phyloP scores from a whole-genome alignment of 2,329 filamentous ascomycete genomes.

The Claviceps sp. region DNA sequence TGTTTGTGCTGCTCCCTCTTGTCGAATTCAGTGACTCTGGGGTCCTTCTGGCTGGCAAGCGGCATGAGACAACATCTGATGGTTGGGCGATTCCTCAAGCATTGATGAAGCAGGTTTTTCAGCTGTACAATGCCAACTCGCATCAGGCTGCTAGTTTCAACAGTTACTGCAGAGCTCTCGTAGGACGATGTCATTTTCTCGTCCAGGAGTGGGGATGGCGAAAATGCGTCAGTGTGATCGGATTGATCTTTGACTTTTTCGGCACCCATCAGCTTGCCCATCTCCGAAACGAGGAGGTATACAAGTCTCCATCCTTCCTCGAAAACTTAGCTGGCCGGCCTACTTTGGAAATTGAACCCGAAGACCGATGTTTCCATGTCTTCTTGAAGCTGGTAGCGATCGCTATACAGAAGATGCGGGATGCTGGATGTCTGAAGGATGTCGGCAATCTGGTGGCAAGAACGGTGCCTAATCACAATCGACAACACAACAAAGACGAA shows the following conservation, averaged over 20 bases:
- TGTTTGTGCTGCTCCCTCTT: conserved; percentile 49
- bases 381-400: conserved; percentile 51
- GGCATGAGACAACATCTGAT: conserved; percentile 24
- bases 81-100: conserved; percentile 49
- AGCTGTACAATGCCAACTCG: conserved; percentile 41
- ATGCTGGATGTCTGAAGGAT: conserved; percentile 37
- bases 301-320: conserved; percentile 46
- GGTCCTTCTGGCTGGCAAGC: conserved; percentile 24
- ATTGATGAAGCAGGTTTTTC: conserved; percentile 42
- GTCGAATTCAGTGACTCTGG: conserved; percentile 45
- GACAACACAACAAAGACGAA: conserved; percentile 51
- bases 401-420: conserved; percentile 37
- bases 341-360: conserved; percentile 34
- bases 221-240: conserved; percentile 42
- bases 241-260: conserved; percentile 55
- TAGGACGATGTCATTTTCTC: conserved; percentile 49
- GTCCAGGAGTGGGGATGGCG: conserved; percentile 55
- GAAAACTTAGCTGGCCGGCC: conserved; percentile 37
- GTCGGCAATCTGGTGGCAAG: conserved; percentile 48
- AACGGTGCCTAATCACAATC: conserved; percentile 51
- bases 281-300: conserved; percentile 50
- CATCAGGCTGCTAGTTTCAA: conserved; percentile 50
- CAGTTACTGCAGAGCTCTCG: conserved; percentile 46
- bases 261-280: conserved; percentile 47
- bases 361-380: conserved; percentile 53